Conservation (phyloP, 371 early-diverging fungal species). For the Syncephalastrum contaminatum region DNA sequence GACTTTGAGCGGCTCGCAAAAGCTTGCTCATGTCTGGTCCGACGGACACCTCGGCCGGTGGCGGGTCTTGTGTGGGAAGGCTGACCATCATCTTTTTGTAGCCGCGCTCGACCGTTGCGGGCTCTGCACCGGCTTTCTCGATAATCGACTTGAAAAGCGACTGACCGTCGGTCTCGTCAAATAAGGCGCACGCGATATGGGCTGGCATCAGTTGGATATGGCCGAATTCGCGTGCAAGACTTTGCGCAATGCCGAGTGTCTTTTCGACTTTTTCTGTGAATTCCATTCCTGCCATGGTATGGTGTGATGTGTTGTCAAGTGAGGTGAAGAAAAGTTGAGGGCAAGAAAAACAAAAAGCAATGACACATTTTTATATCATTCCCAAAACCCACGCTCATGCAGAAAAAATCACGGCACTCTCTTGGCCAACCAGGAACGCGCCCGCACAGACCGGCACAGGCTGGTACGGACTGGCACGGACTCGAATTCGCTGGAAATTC, state of each 20-base stretch:
- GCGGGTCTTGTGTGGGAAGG: conserved; percentile 85
- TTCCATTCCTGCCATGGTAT: conserved; percentile 56
- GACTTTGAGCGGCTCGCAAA: conserved; percentile 69
- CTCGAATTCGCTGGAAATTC: too few relatives aligned
- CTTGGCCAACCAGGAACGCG: too few relatives aligned
- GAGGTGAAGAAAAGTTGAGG: too few relatives aligned
- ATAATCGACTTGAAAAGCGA: conserved; percentile 70
- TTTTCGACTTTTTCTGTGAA: conserved; percentile 92
- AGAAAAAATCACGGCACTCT: too few relatives aligned
- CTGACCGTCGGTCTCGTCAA: conserved; percentile 70
- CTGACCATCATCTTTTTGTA: conserved; percentile 75
- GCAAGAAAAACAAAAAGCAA: too few relatives aligned
- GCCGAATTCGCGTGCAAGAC: conserved; percentile 75
- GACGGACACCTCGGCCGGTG: conserved; percentile 74
- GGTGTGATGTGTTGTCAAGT: too few relatives aligned
- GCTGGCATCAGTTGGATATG: conserved; percentile 79
- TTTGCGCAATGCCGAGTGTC: conserved; percentile 61
- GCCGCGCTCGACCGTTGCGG: conserved; percentile 70
- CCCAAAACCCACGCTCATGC: too few relatives aligned
- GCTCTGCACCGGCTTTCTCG: conserved; percentile 83
- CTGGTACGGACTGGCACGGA: too few relatives aligned
- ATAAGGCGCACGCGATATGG: conserved; percentile 79
- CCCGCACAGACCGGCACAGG: too few relatives aligned
- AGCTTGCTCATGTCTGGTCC: conserved; percentile 62
- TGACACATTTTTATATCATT: too few relatives aligned